Conservation (phyloP, 1,284 basidiomycete genomes). For the Prillingera fragicola region DNA sequence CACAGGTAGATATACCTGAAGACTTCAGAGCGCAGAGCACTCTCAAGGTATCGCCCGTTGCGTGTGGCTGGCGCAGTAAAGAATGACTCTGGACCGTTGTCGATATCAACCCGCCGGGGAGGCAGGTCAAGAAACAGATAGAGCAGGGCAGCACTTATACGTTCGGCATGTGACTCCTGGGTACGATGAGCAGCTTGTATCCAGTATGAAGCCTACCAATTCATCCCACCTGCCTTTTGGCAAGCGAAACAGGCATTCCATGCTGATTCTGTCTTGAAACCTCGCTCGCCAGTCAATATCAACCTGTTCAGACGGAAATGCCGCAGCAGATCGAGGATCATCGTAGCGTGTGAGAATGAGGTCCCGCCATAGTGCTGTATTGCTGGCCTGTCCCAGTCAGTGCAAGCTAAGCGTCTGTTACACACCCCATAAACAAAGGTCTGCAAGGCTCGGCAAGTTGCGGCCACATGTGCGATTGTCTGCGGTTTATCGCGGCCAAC, state of each 20-base stretch:
- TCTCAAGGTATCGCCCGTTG: conserved; percentile 19
- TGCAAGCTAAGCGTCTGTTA: neutral
- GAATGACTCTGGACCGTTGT: conserved; percentile 5
- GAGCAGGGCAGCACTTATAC: conserved; percentile 24
- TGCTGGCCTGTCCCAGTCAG: conserved; percentile 1
- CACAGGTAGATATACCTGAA: conserved; percentile 24
- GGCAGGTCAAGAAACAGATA: conserved; percentile 33
- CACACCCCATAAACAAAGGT: conserved; percentile 37
- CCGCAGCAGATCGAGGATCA: conserved; percentile 28
- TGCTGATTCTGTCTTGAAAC: too few species aligned
- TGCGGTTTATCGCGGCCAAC: conserved; percentile 20
- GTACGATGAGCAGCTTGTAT: conserved; percentile 5
- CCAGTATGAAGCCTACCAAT: too few species aligned
- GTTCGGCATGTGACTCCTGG: conserved; percentile 20
- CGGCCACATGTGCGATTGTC: conserved; percentile 20
- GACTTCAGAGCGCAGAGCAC: conserved; percentile 18
- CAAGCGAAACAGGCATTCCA: conserved; percentile 27
- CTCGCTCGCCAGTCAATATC: conserved; percentile 28
- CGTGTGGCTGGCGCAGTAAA: conserved; percentile 1
- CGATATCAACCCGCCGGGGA: neutral
- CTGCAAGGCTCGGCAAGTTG: conserved; percentile 29
- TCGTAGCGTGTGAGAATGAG: conserved; percentile 31
- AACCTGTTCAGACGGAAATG: conserved; percentile 2
- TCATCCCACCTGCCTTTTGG: too few species aligned
- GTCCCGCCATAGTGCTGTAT: conserved; percentile 39